These are phyloP conservation scores for Sarocladium strictum DNA, from an alignment of 2,329 filamentous ascomycete species.

Conservation along the genomic window DNA sequence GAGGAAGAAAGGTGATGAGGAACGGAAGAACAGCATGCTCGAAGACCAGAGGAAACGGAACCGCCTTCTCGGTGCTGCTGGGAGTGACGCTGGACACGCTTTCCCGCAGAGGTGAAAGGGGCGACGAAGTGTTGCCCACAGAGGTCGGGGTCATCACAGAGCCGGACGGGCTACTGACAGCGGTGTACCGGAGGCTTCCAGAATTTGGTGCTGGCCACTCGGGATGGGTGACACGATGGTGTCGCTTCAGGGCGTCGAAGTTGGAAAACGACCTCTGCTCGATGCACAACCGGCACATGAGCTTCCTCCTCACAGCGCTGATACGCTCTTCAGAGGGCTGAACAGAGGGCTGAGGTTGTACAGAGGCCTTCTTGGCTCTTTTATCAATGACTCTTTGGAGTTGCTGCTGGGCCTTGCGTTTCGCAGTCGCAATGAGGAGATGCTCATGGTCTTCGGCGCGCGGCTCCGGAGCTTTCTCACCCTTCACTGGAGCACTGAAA, in stretches of 20 bases:
- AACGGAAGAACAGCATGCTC: slow-evolving; percentile 39
- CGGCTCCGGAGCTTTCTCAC: too few species aligned
- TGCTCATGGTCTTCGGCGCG: background rate
- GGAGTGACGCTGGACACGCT: slow-evolving; percentile 16
- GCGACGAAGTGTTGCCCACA: background rate
- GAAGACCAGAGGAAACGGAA: slow-evolving; percentile 34
- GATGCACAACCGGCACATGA: background rate
- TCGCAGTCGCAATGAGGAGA: slow-evolving; percentile 24
- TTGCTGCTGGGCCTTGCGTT: slow-evolving; percentile 30
- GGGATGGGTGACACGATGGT: background rate
- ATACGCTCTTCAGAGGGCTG: background rate
- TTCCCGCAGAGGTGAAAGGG: background rate
- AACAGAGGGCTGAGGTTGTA: background rate
- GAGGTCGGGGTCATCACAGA: slow-evolving; percentile 10
- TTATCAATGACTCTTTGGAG: slow-evolving; percentile 29
- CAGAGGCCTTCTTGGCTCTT: slow-evolving; percentile 20
- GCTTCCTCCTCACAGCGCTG: background rate
- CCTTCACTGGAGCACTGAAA: too few species aligned
- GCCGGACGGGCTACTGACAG: slow-evolving; percentile 22
- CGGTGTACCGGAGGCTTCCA: background rate
- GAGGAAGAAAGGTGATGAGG: slow-evolving; percentile 33
- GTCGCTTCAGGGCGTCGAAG: background rate
- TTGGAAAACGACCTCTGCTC: background rate
- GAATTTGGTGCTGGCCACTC: background rate
- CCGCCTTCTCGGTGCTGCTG: slow-evolving; percentile 24